A percentile compares a stretch with the other conserved stretches of the same genome.
Evolutionary conservation across 305 asterid species (phyloP).

Genomic region (Rubia balearica): DNA sequence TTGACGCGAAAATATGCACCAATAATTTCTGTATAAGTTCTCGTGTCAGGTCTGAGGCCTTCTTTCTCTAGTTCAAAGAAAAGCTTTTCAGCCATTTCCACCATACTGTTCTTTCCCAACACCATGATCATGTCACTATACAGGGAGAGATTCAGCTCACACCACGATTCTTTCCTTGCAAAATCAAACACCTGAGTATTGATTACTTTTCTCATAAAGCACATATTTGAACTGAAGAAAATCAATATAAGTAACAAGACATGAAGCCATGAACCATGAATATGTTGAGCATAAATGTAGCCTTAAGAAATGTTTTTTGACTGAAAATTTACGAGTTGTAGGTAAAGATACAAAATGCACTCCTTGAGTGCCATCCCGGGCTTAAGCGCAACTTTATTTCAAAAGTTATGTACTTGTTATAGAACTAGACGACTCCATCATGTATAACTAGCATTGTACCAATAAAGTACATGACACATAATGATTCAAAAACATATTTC

Average conservation of each 20-base stretch:
- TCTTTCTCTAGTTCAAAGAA: constrained; percentile 43
- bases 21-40: constrained; percentile 65
- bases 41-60: constrained; percentile 51
- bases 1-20: constrained; percentile 62
- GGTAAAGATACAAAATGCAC: background rate
- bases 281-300: background rate
- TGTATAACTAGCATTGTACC: background rate
- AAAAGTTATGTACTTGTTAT: background rate
- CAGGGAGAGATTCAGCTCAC: constrained; percentile 47
- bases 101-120: constrained; percentile 50
- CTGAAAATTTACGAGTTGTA: background rate
- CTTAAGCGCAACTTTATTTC: background rate
- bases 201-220: constrained; percentile 31
- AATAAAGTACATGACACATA: too few relatives aligned
- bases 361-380: background rate
- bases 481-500: background rate
- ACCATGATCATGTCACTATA: constrained; percentile 51
- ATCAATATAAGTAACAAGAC: background rate
- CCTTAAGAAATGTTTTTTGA: background rate
- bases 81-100: constrained; percentile 48
- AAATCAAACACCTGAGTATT: constrained; percentile 56
- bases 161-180: constrained; percentile 60
- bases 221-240: constrained; percentile 11
- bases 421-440: background rate
- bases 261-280: constrained; percentile 5